These are phyloP conservation scores for Mycena metata DNA, from an alignment of 768 basidiomycete species.

Conservation along the genomic window DNA sequence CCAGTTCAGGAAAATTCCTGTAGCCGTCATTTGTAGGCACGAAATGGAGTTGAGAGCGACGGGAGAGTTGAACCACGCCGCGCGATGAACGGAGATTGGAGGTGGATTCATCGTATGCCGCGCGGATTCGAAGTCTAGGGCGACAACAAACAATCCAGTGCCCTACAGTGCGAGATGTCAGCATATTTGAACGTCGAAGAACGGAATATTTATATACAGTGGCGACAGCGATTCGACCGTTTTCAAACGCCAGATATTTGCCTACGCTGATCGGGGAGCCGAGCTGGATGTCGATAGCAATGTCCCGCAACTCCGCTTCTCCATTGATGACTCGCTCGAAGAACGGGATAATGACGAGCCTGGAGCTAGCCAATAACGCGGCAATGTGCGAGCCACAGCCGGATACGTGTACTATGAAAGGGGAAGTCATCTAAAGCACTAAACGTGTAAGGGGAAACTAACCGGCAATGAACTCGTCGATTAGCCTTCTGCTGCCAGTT, in stretches of 20 bases:
- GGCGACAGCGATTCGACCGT: slow-evolving; percentile 30
- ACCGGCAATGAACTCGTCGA: slow-evolving; percentile 66
- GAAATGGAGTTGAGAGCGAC: slow-evolving; percentile 3
- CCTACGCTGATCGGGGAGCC: slow-evolving; percentile 22
- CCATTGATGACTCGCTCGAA: slow-evolving; percentile 55
- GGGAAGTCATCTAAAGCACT: not conserved
- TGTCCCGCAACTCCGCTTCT: slow-evolving; percentile 32
- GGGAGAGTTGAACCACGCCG: slow-evolving; percentile 32
- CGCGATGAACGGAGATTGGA: slow-evolving; percentile 15
- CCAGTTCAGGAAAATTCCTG: slow-evolving; percentile 34
- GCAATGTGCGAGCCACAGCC: slow-evolving; percentile 63
- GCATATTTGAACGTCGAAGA: not conserved
- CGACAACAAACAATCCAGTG: slow-evolving; percentile 32
- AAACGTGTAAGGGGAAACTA: slow-evolving; percentile 30
- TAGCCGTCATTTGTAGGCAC: slow-evolving; percentile 32
- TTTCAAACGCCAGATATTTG: slow-evolving; percentile 34
- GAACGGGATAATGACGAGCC: slow-evolving; percentile 57
- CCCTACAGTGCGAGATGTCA: slow-evolving; percentile 5
- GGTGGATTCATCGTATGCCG: not conserved
- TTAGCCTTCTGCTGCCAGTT: slow-evolving; percentile 28
- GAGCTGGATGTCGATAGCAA: slow-evolving; percentile 35
- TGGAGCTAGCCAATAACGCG: slow-evolving; percentile 53
- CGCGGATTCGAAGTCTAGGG: slow-evolving; percentile 26
- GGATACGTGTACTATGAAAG: slow-evolving; percentile 59
- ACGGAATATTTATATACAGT: slow-evolving; percentile 8